A percentile compares a stretch with the other conserved stretches of the same genome.
Conservation (phyloP, 2,329 filamentous ascomycete species). For the Dothidotthia symphoricarpi region DNA sequence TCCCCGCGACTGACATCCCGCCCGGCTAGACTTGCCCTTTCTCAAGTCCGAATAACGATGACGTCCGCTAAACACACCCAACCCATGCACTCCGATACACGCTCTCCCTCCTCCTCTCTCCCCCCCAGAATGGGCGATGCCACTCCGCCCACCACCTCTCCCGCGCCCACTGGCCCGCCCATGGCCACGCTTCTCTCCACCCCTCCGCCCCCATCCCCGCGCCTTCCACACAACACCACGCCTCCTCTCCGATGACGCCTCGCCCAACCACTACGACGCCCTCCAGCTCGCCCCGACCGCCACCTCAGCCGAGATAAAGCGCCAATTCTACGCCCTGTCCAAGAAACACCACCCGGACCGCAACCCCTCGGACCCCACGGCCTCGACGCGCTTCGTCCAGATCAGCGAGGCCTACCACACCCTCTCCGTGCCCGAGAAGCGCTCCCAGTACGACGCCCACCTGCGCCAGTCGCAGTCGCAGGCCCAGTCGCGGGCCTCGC, state of each 20-base stretch:
- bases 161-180: constrained; percentile 7
- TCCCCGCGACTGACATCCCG: no score
- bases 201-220: constrained; percentile 6
- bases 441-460: constrained; percentile 77
- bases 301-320: constrained; percentile 77
- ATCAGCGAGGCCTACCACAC: constrained; percentile 81
- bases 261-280: constrained; percentile 74
- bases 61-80: constrained; percentile 23
- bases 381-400: constrained; percentile 73
- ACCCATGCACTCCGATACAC: constrained; percentile 4
- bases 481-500: constrained; percentile 26
- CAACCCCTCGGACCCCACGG: constrained; percentile 72
- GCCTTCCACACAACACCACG: constrained; percentile 49
- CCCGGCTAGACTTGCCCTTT: constrained; percentile 13
- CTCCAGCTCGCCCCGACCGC: constrained; percentile 71
- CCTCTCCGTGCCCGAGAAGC: constrained; percentile 70
- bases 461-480: constrained; percentile 43
- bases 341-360: constrained; percentile 91
- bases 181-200: constrained; percentile 2
- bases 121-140: constrained; percentile 28
- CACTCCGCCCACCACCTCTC: constrained; percentile 19
- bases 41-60: constrained; percentile 17
- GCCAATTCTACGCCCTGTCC: constrained; percentile 87
- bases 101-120: constrained; percentile 1
- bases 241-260: constrained; percentile 37